Evolutionary conservation across 805 yeast species (phyloP).

Genomic region (Martiniozyma abietophila): DNA sequence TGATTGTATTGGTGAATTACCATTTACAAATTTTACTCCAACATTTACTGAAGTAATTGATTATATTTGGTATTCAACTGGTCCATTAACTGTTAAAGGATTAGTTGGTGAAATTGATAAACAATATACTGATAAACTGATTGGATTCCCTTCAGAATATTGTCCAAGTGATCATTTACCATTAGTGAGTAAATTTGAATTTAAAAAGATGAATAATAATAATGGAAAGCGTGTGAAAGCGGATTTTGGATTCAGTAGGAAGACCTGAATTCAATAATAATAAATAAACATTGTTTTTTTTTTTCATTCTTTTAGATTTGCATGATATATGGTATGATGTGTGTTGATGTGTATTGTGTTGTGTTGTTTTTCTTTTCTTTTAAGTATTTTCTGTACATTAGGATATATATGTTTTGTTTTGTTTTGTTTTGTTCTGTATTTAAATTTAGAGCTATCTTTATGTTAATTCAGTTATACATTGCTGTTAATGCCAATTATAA

Average conservation of each 20-base stretch:
- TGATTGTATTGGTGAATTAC: conserved; percentile 75
- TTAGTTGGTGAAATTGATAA: conserved; percentile 76
- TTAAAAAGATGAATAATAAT: conserved; percentile 34
- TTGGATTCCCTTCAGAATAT: conserved; percentile 91
- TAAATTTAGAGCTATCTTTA: too few relatives aligned
- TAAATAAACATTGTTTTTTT: too few relatives aligned
- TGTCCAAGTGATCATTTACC: conserved; percentile 94
- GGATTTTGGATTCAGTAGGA: conserved; percentile 21
- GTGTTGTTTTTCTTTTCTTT: too few relatives aligned
- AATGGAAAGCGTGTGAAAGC: conserved; percentile 19
- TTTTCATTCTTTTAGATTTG: too few relatives aligned
- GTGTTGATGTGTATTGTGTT: too few relatives aligned
- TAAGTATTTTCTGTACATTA: too few relatives aligned
- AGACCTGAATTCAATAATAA: too few relatives aligned
- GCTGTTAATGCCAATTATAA: too few relatives aligned
- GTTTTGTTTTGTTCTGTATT: too few relatives aligned
- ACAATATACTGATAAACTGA: conserved; percentile 62
- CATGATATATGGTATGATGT: background rate
- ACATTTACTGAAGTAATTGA: conserved; percentile 89
- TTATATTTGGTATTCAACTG: conserved; percentile 89
- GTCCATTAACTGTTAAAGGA: conserved; percentile 73
- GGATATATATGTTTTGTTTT: too few relatives aligned
- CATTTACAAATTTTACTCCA: conserved; percentile 93
- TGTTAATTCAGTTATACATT: too few relatives aligned
- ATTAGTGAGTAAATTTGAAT: conserved; percentile 67